phyloP scores from a whole-genome alignment of 2,329 filamentous ascomycete genomes.

The Alternaria conjuncta region DNA sequence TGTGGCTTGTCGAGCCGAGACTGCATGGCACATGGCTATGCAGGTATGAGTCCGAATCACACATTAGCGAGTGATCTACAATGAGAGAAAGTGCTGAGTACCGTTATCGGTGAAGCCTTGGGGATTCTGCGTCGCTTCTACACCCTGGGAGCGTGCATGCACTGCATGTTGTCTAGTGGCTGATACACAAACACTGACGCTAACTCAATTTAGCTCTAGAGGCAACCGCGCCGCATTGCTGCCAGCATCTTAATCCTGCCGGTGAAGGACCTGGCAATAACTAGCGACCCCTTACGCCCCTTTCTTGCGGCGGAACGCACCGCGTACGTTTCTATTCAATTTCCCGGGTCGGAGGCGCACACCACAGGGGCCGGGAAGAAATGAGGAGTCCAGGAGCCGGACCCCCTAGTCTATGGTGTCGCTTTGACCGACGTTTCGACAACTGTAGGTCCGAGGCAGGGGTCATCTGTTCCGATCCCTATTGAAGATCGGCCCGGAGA shows the following conservation, averaged over 20 bases:
- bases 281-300: neutral
- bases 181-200: neutral
- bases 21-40: too few species aligned
- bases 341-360: neutral
- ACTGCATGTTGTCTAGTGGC: neutral
- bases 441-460: neutral
- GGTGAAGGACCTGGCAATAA: too few species aligned
- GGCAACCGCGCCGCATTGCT: neutral
- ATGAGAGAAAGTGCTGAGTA: too few species aligned
- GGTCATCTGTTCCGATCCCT: neutral
- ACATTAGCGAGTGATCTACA: neutral
- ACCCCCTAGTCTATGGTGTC: neutral
- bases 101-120: neutral
- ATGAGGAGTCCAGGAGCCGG: neutral
- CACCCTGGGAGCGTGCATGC: neutral
- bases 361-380: neutral
- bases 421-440: neutral
- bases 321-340: neutral
- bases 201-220: neutral
- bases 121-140: neutral
- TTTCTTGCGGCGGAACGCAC: neutral
- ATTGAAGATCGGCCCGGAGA: neutral
- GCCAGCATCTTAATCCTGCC: neutral
- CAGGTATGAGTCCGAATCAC: neutral
- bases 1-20: neutral